phyloP scores from a whole-genome alignment of 1,284 basidiomycete species.

The Sporisorium exsertum region DNA sequence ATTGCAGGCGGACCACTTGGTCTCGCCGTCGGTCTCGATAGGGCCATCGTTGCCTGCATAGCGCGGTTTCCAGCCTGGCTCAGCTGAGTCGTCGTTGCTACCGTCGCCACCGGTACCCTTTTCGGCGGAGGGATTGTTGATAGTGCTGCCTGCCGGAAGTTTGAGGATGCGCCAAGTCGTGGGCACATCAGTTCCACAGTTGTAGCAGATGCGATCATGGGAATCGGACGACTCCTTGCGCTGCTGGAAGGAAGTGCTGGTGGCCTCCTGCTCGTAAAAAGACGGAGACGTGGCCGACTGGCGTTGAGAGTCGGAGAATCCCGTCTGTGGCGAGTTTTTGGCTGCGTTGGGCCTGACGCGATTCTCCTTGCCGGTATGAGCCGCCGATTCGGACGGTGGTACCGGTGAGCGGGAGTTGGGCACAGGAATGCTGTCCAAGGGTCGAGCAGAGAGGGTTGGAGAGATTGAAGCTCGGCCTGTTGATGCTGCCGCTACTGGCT shows the following conservation, averaged over 20 bases:
- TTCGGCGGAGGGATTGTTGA: slow-evolving; percentile 53
- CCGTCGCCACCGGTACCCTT: slow-evolving; percentile 17
- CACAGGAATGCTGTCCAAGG: slow-evolving; percentile 25
- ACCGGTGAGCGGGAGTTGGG: slow-evolving; percentile 19
- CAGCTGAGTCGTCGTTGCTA: slow-evolving; percentile 16
- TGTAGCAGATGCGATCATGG: slow-evolving; percentile 57
- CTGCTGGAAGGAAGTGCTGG: slow-evolving; percentile 16
- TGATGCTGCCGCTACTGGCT: slow-evolving; percentile 9
- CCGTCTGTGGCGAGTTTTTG: slow-evolving; percentile 25
- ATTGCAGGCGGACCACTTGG: slow-evolving; percentile 63
- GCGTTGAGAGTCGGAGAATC: slow-evolving; percentile 15
- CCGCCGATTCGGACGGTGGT: slow-evolving; percentile 5
- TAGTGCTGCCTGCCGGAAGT: slow-evolving; percentile 45
- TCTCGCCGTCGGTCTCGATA: slow-evolving; percentile 47
- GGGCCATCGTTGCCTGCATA: slow-evolving; percentile 23
- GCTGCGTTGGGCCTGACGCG: slow-evolving; percentile 5
- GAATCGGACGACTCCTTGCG: slow-evolving; percentile 31
- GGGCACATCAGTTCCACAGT: slow-evolving; percentile 55
- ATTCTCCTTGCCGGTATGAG: slow-evolving; percentile 41
- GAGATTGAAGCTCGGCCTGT: slow-evolving; percentile 13
- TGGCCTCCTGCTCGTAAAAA: slow-evolving; percentile 22
- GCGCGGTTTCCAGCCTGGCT: slow-evolving; percentile 22
- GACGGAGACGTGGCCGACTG: slow-evolving; percentile 20
- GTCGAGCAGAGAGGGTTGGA: slow-evolving; percentile 22
- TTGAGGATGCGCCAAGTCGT: slow-evolving; percentile 59